Evolutionary conservation across 2,329 filamentous ascomycete genomes (phyloP).

Genomic region (Cryphonectria nitschkei): DNA sequence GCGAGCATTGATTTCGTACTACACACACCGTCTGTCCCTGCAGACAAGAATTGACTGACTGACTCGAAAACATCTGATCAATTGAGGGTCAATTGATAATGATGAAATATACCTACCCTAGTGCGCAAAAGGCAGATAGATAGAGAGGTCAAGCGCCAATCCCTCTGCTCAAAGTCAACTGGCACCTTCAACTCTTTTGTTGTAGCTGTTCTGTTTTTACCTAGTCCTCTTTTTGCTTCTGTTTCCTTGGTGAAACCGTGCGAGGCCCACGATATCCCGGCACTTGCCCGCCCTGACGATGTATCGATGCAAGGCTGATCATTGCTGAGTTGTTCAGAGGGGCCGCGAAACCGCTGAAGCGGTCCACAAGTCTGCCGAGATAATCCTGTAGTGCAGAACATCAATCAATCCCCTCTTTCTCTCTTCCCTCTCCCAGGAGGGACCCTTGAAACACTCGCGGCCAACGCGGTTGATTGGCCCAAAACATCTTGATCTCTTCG

Average conservation of each 20-base stretch:
- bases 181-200: neutral
- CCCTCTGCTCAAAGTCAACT: neutral
- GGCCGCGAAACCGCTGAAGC: neutral
- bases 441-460: neutral
- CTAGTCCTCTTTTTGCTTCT: neutral
- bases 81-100: neutral
- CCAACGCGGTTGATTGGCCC: conserved; percentile 14
- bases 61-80: neutral
- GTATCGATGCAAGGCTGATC: neutral
- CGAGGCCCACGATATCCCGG: neutral
- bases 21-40: neutral
- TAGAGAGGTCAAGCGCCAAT: neutral
- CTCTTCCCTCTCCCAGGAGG: neutral
- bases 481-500: conserved; percentile 10
- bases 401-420: neutral
- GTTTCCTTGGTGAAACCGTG: neutral
- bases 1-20: neutral
- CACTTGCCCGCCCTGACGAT: neutral
- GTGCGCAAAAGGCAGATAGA: neutral
- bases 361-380: neutral
- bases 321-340: neutral
- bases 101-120: too few relatives aligned
- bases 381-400: neutral
- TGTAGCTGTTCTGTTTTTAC: neutral
- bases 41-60: neutral